Base-by-base conservation (phyloP, 441 rosid genomes). In the Flueggea neowawraea region DNA sequence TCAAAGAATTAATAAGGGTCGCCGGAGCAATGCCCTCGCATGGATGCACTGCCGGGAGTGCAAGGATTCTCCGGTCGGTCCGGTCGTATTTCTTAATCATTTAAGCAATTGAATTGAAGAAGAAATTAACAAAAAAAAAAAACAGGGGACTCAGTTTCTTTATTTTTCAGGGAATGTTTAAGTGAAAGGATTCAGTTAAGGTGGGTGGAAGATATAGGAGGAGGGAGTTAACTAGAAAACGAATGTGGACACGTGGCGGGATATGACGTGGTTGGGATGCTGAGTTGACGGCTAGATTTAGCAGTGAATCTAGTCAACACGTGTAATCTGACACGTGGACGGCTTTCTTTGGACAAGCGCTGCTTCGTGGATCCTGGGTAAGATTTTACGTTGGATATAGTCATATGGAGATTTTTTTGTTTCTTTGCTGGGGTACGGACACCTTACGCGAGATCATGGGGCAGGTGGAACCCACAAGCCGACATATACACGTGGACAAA, bases 31-130 rank as follows among this genome's bases (percentile, higher is more conserved):
- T 66, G 12, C 74, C 68, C 32, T 78, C 83, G 58, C 86, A 86
- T 33, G 97, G 97, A 22, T 73, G 85, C 17, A 90, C 94, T 0
- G 97, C 89, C 72, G 90, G 95, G 59, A 71, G 79, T 3, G 82
- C 73, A 47, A 91, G 66, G 57, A 88, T 63, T 80, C 88, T 88
- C 70, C 95, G 95, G 43, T 63, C 78, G 6, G 60, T 32, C 28
- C 13, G 70, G 43, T 64, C 45, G 51, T 32, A 62, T 31, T 50
- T 82, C 17, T 70, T 70, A 52, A 82, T 78, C 94, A 84, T 84
- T 22, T 22, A 22, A 22, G 28, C 28, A 22, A 22, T 54, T 44
- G 31, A 12, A 32, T 7, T 36, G 11, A 51, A 47, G 5, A 32
- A 12, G 6, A 16, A 16, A 15, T 6, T 8, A 31, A 15, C 9